Base-by-base conservation (phyloP, 495 filamentous ascomycete species). In the Penicillium atrosanguineum region DNA sequence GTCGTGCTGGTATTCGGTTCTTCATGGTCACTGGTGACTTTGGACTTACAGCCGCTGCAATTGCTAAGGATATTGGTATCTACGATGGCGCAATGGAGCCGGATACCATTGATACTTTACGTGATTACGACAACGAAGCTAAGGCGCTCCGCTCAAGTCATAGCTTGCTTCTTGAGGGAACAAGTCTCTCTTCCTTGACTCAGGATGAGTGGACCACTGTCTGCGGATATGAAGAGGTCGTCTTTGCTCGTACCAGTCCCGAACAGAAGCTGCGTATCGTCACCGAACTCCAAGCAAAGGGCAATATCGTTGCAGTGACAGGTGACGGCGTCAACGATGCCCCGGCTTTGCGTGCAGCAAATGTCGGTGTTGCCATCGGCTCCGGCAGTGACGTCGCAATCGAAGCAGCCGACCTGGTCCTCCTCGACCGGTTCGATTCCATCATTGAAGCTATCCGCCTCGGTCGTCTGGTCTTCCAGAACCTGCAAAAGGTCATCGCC, bases 341-440 rank as follows among this genome's bases (percentile, higher is more conserved):
- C 8, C 85, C 85, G 7, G 83, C 83, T 26, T 70, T 89, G 38
- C 83, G 83, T 46, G 72, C 77, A 25, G 82, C 86, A 20, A 81
- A 89, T 59, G 79, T 88, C 6, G 86, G 86, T 46, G 81, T 89
- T 52, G 84, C 85, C 4, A 83, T 88, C 70, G 84, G 81, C 26
- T 75, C 73, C 12, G 73, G 77, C 23, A 79, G 78, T 21, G 82
- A 84, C 39, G 79, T 84, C 2, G 82, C 82, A 16, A 81, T 73
- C 81, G 94, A 96, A 71, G 93, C 93, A 6, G 90, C 93, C 11
- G 88, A 95, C 60, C 81, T 97, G 4, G 89, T 97, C 15, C 81
- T 97, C 7, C 73, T 90, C 2, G 87, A 88, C 28, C 77, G 75
- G 0, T 90, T 92, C 56, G 77, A 79, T 19, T 85, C 82, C 4